A percentile compares a stretch with the other conserved stretches of the same genome.
phyloP scores from a whole-genome alignment of 2,329 filamentous ascomycete genomes.

The Pseudogymnoascus sp. region DNA sequence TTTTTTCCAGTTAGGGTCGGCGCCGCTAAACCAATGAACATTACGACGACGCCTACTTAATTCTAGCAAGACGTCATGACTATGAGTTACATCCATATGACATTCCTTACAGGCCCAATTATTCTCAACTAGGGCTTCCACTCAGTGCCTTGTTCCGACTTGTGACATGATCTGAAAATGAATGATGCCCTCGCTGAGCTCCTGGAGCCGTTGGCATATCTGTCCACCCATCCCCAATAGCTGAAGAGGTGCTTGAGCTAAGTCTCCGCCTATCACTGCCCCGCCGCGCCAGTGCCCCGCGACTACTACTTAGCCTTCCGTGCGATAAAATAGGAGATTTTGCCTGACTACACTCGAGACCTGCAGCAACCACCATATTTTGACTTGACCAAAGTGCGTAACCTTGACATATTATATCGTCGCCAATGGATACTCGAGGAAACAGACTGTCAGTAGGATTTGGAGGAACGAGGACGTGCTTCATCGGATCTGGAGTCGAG shows the following conservation, averaged over 20 bases:
- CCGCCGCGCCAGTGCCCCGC: neutral
- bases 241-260: neutral
- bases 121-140: neutral
- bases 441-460: constrained; percentile 1
- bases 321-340: constrained; percentile 8
- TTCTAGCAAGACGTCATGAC: no score
- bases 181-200: neutral
- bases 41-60: neutral
- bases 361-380: constrained; percentile 12
- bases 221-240: neutral
- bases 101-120: neutral
- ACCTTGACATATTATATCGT: constrained; percentile 10
- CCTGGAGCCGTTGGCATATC: neutral
- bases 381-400: constrained; percentile 13
- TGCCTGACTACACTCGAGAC: constrained; percentile 10
- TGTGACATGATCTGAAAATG: constrained; percentile 2
- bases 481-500: neutral
- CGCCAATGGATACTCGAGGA: constrained; percentile 10
- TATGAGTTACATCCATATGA: neutral
- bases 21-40: neutral
- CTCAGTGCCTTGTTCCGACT: neutral
- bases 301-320: constrained; percentile 2
- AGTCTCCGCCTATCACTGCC: constrained; percentile 3
- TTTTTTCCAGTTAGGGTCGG: neutral
- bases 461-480: neutral